These are phyloP conservation scores for Picea abies DNA, from an alignment of 83 land plant genomes.

Conservation along the genomic window DNA sequence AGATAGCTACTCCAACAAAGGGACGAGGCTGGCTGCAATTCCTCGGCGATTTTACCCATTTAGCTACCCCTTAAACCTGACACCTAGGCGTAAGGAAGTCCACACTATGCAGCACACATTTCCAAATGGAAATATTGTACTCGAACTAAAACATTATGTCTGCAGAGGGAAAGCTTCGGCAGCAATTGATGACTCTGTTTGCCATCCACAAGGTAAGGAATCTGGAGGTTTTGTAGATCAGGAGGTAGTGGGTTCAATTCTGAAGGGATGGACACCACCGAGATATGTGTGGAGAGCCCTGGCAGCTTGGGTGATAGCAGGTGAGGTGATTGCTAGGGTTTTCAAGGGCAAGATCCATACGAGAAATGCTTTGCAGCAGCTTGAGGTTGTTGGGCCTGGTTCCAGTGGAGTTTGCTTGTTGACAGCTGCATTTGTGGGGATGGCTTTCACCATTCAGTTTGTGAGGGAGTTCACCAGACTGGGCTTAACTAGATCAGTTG, in stretches of 20 bases:
- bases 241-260: neutral
- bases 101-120: neutral
- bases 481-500: constrained; percentile 88
- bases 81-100: no score
- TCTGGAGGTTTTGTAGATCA: neutral
- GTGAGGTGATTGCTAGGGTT: constrained; percentile 73
- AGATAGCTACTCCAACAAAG: no score
- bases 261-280: constrained; percentile 78
- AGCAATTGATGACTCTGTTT: neutral
- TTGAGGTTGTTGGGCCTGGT: constrained; percentile 81
- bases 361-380: constrained; percentile 84
- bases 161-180: constrained; percentile 11
- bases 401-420: constrained; percentile 88
- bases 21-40: no score
- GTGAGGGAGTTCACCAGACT: constrained; percentile 92
- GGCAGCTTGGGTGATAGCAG: constrained; percentile 70
- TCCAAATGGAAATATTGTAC: neutral
- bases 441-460: constrained; percentile 99
- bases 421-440: constrained; percentile 96
- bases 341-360: constrained; percentile 65
- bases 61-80: no score
- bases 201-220: neutral
- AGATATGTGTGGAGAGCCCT: constrained; percentile 84
- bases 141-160: neutral
- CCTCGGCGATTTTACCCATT: no score